Percentiles rank a stretch among this genome's conserved stretches.
phyloP scores from a whole-genome alignment of 23 red algal genomes.

The Cyanidium caldarium region DNA sequence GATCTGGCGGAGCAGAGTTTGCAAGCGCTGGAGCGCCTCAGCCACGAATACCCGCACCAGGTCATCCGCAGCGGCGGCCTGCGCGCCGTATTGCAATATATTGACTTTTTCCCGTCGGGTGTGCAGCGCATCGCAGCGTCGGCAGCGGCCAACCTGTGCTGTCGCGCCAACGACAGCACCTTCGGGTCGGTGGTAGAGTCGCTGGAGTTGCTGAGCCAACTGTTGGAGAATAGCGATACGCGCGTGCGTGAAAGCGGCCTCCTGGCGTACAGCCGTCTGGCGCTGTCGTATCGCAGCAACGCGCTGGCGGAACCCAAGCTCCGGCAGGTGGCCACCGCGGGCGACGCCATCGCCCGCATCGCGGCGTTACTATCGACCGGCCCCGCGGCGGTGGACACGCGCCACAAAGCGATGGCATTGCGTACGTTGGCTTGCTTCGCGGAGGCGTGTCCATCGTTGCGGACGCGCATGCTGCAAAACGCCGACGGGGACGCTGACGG shows the following conservation, averaged over 20 bases:
- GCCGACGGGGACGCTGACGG: too few species aligned
- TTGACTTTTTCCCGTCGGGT: conserved; percentile 88
- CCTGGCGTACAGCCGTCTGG: background rate
- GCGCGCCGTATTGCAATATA: conserved; percentile 52
- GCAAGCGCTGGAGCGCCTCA: conserved; percentile 61
- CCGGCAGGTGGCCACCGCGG: background rate
- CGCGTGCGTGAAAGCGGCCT: background rate
- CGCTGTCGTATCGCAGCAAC: background rate
- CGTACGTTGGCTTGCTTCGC: background rate
- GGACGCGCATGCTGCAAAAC: background rate
- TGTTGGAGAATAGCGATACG: background rate
- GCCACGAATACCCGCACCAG: conserved; percentile 61
- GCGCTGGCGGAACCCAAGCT: background rate
- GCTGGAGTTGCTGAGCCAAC: background rate
- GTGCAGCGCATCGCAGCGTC: conserved; percentile 72
- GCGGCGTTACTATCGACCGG: background rate
- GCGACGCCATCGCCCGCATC: background rate
- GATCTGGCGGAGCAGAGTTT: conserved; percentile 95
- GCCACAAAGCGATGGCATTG: background rate
- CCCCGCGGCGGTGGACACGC: background rate
- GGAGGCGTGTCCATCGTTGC: background rate
- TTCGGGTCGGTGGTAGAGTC: background rate
- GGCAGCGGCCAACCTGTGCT: conserved; percentile 71
- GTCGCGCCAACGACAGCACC: background rate
- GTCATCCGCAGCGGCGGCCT: conserved; percentile 64